Evolutionary conservation across 331 rosid genomes (phyloP).

Genomic region (Pyrus hybrid): DNA sequence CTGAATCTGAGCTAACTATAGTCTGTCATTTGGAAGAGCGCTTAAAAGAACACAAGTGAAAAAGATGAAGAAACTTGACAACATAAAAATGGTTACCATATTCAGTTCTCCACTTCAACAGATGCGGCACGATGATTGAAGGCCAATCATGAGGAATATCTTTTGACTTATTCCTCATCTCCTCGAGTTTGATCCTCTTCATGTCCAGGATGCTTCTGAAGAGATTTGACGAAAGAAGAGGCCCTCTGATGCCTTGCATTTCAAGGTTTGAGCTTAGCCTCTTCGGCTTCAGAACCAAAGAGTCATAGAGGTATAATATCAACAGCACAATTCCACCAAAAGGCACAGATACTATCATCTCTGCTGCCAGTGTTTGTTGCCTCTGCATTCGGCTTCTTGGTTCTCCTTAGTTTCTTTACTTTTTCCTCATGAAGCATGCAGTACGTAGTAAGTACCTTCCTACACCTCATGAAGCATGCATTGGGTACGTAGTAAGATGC

Average conservation of each 20-base stretch:
- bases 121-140: slow-evolving; percentile 28
- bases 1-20: no score
- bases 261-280: slow-evolving; percentile 43
- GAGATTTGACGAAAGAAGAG: slow-evolving; percentile 39
- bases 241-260: slow-evolving; percentile 60
- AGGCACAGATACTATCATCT: slow-evolving; percentile 1
- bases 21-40: no score
- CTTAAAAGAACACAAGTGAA: no score
- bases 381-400: no score
- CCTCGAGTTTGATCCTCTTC: slow-evolving; percentile 16
- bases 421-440: background rate
- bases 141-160: slow-evolving; percentile 27
- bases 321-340: slow-evolving; percentile 21
- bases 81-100: slow-evolving; percentile 23
- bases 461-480: background rate
- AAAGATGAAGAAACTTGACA: no score
- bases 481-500: no score
- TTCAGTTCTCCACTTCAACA: slow-evolving; percentile 33
- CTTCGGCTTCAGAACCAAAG: slow-evolving; percentile 25
- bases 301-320: slow-evolving; percentile 14
- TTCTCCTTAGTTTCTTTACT: background rate
- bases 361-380: background rate
- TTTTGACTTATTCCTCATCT: background rate
- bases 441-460: no score
- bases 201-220: slow-evolving; percentile 51